Conservation (phyloP, 73 alveolate species). For the Paramecium octaurelia region DNA sequence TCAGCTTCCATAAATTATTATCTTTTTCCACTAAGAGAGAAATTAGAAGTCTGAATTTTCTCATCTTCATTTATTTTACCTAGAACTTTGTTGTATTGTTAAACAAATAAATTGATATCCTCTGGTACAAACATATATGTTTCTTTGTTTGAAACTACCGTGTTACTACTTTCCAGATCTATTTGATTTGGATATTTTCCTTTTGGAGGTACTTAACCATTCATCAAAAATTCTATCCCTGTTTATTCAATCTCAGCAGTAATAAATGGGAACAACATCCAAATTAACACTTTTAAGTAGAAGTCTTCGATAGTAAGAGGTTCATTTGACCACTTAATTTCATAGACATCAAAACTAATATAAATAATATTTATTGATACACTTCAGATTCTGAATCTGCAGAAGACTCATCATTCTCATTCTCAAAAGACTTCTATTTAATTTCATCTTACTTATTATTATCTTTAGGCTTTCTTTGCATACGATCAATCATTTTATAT, state of each 20-base stretch:
- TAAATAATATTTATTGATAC: background rate
- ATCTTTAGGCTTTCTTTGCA: background rate
- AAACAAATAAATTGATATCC: background rate
- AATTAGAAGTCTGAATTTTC: background rate
- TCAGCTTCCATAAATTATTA: background rate
- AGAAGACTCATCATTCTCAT: background rate
- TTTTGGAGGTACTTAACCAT: slow-evolving; percentile 13
- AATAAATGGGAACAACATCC: slow-evolving; percentile 38
- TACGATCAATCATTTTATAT: background rate
- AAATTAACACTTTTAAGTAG: background rate
- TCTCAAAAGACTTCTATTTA: background rate
- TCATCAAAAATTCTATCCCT: background rate
- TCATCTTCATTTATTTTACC: slow-evolving; percentile 22
- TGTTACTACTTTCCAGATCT: background rate
- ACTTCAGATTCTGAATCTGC: background rate
- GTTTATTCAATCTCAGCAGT: background rate
- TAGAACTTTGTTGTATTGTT: background rate
- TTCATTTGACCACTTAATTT: background rate
- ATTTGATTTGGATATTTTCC: background rate
- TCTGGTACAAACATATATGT: slow-evolving; percentile 26
- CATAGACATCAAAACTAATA: slow-evolving; percentile 8
- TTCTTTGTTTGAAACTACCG: background rate
- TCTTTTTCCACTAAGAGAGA: background rate
- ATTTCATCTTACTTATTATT: background rate
- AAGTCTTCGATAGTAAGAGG: background rate